Percentiles rank a stretch among this genome's conserved stretches.
Evolutionary conservation across 2,329 filamentous ascomycete species (phyloP).

Genomic region (Lecanicillium sp.): DNA sequence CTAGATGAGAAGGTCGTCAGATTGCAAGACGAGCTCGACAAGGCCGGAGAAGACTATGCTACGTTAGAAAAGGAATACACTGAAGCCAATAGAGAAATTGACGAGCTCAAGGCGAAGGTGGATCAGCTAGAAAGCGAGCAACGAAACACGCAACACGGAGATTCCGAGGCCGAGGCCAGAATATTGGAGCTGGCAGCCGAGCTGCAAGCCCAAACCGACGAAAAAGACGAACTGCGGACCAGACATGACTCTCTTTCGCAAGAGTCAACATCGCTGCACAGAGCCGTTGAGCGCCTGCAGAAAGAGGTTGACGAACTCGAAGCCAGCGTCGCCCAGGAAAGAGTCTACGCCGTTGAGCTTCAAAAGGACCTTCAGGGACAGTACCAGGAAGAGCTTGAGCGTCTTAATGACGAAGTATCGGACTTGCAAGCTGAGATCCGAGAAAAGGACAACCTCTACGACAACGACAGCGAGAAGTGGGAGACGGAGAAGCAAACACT

Average conservation of each 20-base stretch:
- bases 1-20: slow-evolving; percentile 64
- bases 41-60: slow-evolving; percentile 41
- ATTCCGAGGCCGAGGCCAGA: slow-evolving; percentile 31
- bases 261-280: slow-evolving; percentile 62
- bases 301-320: slow-evolving; percentile 43
- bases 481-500: slow-evolving; percentile 59
- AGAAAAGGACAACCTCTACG: slow-evolving; percentile 64
- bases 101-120: slow-evolving; percentile 38
- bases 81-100: slow-evolving; percentile 41
- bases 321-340: slow-evolving; percentile 45
- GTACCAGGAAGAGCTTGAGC: slow-evolving; percentile 41
- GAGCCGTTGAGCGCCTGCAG: slow-evolving; percentile 50
- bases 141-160: slow-evolving; percentile 24
- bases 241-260: slow-evolving; percentile 61
- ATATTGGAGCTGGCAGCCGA: slow-evolving; percentile 54
- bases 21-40: slow-evolving; percentile 60
- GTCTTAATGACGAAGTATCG: slow-evolving; percentile 53
- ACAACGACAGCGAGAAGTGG: slow-evolving; percentile 68
- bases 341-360: slow-evolving; percentile 51
- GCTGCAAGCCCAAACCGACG: slow-evolving; percentile 51
- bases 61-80: slow-evolving; percentile 46
- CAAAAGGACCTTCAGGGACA: slow-evolving; percentile 52
- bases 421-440: slow-evolving; percentile 58
- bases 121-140: slow-evolving; percentile 34
- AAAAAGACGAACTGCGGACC: slow-evolving; percentile 63